These are phyloP conservation scores for Cardamine chenopodiifolia DNA, from an alignment of 345 rosid genomes.

Conservation along the genomic window DNA sequence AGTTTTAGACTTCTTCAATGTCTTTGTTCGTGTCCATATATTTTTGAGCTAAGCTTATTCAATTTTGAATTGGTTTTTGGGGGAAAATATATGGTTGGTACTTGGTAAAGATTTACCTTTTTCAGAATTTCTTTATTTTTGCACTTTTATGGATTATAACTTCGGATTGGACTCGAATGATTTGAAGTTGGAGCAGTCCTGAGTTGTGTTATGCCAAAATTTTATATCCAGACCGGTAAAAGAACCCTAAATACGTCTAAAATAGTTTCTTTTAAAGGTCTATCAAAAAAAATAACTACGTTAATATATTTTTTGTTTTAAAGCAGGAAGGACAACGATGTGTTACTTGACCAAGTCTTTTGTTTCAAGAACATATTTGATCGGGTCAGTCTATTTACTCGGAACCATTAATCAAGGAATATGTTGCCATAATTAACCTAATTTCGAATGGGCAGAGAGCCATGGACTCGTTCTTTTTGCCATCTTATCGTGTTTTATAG, in stretches of 20 bases:
- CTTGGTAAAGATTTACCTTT: background rate
- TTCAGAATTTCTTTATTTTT: no score
- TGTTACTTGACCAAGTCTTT: background rate
- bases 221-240: background rate
- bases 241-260: background rate
- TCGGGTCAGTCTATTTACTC: constrained; percentile 3
- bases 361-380: background rate
- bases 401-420: background rate
- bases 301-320: no score
- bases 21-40: background rate
- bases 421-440: background rate
- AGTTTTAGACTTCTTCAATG: background rate
- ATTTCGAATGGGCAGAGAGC: background rate
- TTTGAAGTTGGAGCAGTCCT: background rate
- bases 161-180: no score
- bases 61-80: background rate
- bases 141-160: background rate
- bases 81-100: background rate
- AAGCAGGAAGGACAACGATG: background rate
- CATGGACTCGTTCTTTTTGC: background rate
- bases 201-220: background rate
- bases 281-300: no score
- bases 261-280: background rate
- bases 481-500: background rate
- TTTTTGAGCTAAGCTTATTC: background rate